Evolutionary conservation across 2,329 filamentous ascomycete species (phyloP), one percentile per base, ranked within the genome.

Genomic region (Colletotrichum chlorophyti): DNA sequence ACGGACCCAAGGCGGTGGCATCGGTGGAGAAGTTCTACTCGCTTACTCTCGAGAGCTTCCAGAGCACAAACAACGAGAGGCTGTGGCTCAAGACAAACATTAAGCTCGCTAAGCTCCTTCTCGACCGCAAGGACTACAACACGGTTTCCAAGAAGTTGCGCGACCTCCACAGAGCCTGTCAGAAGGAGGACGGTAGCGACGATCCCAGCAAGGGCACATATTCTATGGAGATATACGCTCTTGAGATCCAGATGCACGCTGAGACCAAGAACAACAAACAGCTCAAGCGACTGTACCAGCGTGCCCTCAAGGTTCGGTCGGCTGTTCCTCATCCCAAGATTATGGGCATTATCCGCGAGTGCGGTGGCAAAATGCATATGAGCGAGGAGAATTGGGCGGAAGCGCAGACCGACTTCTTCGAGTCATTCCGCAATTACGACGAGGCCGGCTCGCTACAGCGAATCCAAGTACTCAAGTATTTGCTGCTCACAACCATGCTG

Each of bases 301-400:
- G 91, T 61, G 95, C 95, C 5, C 83, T 99, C 46, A 90, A 90
- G 64, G 94, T 99, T 52, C 89, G 92, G 62, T 98, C 95, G n/a
- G 95, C 95, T 0, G 95, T 99, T 11, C 94, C 95, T 34, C 95
- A 99, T 76, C 95, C 95, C 58, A 96, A 97, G 77, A 97, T 99
- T 72, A 97, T 98, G 92, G 95, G 95, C 48, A 94, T 99, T 72
- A 99, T 99, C 70, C 90, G 94, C 52, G 95, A 99, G 78, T 99
- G 95, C 72, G 95, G 95, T 68, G 95, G 95, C 67, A 99, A 99
- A 81, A 99, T 99, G 95, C 93, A 98, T 79, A 98, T 99, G 95
- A 95, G 91, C 73, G 95, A 99, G 81, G 95, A 98, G 78, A 98
- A 98, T 73, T 99, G 95, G 95, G 92, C 95, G 72, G 91, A 93